These are phyloP conservation scores for Colletotrichum truncatum DNA, from an alignment of 2,329 filamentous ascomycete genomes.

Conservation along the genomic window DNA sequence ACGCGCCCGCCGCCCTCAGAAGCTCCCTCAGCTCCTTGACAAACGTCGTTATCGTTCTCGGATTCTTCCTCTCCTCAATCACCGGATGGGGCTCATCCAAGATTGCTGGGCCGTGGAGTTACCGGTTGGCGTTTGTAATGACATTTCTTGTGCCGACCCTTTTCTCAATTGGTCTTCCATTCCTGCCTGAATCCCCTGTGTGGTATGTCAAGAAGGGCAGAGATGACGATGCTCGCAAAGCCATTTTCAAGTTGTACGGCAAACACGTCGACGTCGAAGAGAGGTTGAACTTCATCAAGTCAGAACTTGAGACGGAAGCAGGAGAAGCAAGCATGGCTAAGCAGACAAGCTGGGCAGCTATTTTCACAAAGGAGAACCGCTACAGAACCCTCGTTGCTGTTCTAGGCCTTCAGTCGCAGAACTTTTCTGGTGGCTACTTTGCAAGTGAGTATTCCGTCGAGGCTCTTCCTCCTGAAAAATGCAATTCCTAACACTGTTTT, in stretches of 20 bases:
- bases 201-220: constrained; percentile 40
- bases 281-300: constrained; percentile 36
- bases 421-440: constrained; percentile 41
- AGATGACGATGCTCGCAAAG: constrained; percentile 38
- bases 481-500: too few species aligned
- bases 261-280: constrained; percentile 34
- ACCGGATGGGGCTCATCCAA: constrained; percentile 38
- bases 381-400: constrained; percentile 37
- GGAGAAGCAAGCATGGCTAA: constrained; percentile 35
- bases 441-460: constrained; percentile 40
- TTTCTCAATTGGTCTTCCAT: constrained; percentile 35
- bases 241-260: constrained; percentile 37
- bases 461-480: too few species aligned
- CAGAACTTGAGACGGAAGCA: constrained; percentile 36
- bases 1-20: constrained; percentile 37
- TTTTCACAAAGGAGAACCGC: constrained; percentile 40
- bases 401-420: constrained; percentile 37
- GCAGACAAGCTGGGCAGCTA: constrained; percentile 40
- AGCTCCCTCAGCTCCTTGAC: constrained; percentile 38
- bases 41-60: constrained; percentile 40
- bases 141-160: constrained; percentile 38
- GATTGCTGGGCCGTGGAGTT: constrained; percentile 39
- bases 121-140: constrained; percentile 38
- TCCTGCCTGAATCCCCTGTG: constrained; percentile 39
- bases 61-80: constrained; percentile 40